Evolutionary conservation across 257 asterid species (phyloP), one percentile per base, ranked within the genome.

Genomic region (Datura wrightii): DNA sequence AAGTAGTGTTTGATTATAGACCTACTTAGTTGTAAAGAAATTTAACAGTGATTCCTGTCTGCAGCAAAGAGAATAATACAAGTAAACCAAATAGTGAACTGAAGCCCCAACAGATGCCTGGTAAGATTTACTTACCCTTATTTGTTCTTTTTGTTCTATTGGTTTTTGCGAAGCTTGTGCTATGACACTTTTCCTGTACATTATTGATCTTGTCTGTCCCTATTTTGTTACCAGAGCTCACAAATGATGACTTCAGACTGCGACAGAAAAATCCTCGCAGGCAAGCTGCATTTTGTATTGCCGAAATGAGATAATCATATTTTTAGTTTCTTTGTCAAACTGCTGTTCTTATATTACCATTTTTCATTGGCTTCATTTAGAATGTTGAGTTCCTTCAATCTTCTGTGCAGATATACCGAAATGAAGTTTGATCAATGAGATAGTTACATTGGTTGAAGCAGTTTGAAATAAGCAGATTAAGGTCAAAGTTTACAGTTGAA

Each of bases 211-310:
- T 66, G 34, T 50, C 52, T 53, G 53, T 82, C 70, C 34, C 82
- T 69, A 37, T 65, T 19, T 52, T 59, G 37, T 60, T 71, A 52
- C 83, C 88, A 96, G 99, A 92, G 91, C 87, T 84, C 82, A 84
- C 92, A 74, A 91, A 89, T 54, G 95, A 94, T 60, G 97, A 96
- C 71, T 88, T 90, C 78, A 92, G 93, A 74, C 98, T 91, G 86
- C 93, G 96, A 86, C 99, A 92, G 86, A 94, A 93, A 93, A 94
- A 92, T 89, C 93, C 97, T 87, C 96, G 97, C 90, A 93, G 98
- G 98, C 87, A 89, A 83, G 90, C 85, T 83, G 10, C 41, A 48
- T 2, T 11, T 74, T 67, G 5, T 37, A 69, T 16, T 69, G 34
- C 80, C 48, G 41, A 74, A 46, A 74, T 76, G 82, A 31, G 46